Conservation (phyloP, 352 stramenopile species). For the Pythium dissotocum region DNA sequence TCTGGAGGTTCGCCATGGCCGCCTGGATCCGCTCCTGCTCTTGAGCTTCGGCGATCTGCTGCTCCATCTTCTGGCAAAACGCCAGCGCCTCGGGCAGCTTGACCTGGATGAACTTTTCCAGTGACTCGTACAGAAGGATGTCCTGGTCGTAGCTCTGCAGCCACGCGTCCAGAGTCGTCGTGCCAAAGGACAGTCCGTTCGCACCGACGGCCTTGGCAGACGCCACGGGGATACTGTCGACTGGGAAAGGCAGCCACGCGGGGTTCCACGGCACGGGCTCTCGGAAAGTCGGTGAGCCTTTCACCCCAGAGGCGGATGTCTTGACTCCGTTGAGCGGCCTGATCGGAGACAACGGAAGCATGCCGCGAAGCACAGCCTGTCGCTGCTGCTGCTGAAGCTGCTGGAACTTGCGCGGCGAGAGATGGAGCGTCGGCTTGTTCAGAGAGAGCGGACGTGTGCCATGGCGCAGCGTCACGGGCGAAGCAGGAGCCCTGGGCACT, state of each 20-base stretch:
- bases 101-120: conserved; percentile 46
- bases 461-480: conserved; percentile 12
- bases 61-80: conserved; percentile 45
- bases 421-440: conserved; percentile 29
- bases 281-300: neutral
- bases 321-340: neutral
- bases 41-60: conserved; percentile 18
- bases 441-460: conserved; percentile 10
- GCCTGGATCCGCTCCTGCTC: conserved; percentile 20
- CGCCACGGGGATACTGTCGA: conserved; percentile 6
- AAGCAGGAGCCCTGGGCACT: neutral
- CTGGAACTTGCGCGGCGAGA: conserved; percentile 51
- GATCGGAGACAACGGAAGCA: conserved; percentile 37
- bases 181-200: conserved; percentile 22
- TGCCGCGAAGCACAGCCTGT: conserved; percentile 26
- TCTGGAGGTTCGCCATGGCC: conserved; percentile 2
- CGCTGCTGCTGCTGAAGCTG: conserved; percentile 43
- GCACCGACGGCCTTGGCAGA: conserved; percentile 6
- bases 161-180: conserved; percentile 41
- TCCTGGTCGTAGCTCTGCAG: conserved; percentile 48
- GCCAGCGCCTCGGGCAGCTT: conserved; percentile 52
- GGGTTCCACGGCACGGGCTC: conserved; percentile 37
- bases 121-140: conserved; percentile 45
- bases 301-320: neutral
- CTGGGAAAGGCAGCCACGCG: conserved; percentile 30